Base-by-base conservation (phyloP, 805 yeast genomes). In the Lipomyces sp. region DNA sequence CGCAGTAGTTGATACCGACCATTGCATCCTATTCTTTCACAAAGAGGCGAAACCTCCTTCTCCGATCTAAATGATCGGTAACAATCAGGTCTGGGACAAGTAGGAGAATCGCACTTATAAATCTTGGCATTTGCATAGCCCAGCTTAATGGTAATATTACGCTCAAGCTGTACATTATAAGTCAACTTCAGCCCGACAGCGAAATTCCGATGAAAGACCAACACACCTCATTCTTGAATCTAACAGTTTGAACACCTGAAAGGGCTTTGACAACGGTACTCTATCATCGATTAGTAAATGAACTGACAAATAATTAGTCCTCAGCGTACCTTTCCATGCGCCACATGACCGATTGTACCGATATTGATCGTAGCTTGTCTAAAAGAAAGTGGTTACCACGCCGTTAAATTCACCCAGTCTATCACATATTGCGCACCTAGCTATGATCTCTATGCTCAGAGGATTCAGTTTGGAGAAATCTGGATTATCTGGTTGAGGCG, bases 111-210 rank as follows among this genome's bases (percentile, higher is more conserved):
- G 83, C 97, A 90, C 80, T 89, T 92, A 83, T 96, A 95, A 78
- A 95, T 95, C 80, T 95, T 95, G 64, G 99, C 99, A 78, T 95
- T 95, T 73, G 99, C 99, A 77, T 95, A 95, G 78, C 99, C 99
- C 75, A 95, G 85, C 81, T 96, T 95, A 79, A 95, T 95, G 75
- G 99, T 95, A 84, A 95, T 95, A 76, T 95, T 95, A 86, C 99
- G 92, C 85, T 95, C 99, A 77, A 95, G 85, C 65, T 64, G 37
- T 11, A 51, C 13, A 34, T 18, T 33, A 3, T 13, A 32, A 13
- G 59, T 50, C 13, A 29, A 7, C 42, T 10, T 4, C 48, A 7
- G 32, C n/a, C 13, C 8, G 48, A 55, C 48, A 32, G 13, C 13
- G 18, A 15, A 8, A 32, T 29, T 32, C 33, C n/a, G n/a, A n/a